Conservation (phyloP, 305 asterid genomes). For the Striga hermonthica region DNA sequence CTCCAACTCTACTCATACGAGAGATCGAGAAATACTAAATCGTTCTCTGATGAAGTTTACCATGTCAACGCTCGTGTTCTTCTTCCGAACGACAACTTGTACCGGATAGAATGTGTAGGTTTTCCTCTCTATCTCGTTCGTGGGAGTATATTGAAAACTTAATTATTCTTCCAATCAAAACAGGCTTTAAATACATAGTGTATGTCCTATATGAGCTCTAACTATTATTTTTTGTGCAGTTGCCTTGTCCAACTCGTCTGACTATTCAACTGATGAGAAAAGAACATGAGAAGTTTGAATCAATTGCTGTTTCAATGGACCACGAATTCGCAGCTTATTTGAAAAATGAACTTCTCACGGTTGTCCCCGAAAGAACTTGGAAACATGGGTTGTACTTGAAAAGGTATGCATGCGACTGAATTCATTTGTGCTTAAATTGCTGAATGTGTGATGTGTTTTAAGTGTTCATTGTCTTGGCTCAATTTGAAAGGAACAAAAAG, state of each 20-base stretch:
- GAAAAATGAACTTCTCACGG: conserved; percentile 57
- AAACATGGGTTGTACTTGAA: conserved; percentile 59
- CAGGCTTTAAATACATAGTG: conserved; percentile 1
- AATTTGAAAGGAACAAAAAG: conserved; percentile 59
- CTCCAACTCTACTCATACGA: conserved; percentile 83
- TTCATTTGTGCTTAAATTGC: conserved; percentile 17
- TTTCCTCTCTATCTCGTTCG: conserved; percentile 25
- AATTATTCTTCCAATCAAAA: conserved; percentile 5
- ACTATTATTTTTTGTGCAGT: conserved; percentile 44
- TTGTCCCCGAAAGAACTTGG: conserved; percentile 38
- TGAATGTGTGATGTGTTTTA: conserved; percentile 10
- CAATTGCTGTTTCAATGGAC: conserved; percentile 62
- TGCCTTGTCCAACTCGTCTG: conserved; percentile 46
- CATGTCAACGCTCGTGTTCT: conserved; percentile 66
- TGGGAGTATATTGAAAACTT: conserved; percentile 19
- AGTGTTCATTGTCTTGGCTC: conserved; percentile 26
- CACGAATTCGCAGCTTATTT: conserved; percentile 69
- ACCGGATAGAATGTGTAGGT: conserved; percentile 82
- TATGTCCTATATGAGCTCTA: conserved; percentile 18
- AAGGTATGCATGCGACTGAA: conserved; percentile 50
- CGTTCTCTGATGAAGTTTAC: conserved; percentile 64
- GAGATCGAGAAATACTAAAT: conserved; percentile 57
- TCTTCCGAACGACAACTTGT: conserved; percentile 76
- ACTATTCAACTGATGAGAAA: conserved; percentile 81
- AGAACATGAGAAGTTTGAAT: conserved; percentile 72